Conservation (phyloP, 257 asterid species). For the Phtheirospermum japonicum region DNA sequence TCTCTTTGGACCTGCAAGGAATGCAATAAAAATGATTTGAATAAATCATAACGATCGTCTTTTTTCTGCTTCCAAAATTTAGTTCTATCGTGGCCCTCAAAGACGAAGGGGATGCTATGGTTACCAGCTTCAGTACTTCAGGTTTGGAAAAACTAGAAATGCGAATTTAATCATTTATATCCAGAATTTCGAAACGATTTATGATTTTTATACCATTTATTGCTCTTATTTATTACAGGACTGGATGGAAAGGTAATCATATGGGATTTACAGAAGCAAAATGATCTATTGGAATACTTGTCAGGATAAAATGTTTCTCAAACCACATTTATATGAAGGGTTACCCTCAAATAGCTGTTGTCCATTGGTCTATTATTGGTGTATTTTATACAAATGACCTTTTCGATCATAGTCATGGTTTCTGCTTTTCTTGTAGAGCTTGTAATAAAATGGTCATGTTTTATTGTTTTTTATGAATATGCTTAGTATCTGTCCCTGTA, state of each 20-base stretch:
- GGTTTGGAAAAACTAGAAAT: conserved; percentile 42
- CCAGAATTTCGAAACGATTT: not conserved
- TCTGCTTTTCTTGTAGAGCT: not conserved
- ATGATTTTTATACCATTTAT: not conserved
- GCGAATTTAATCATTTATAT: not conserved
- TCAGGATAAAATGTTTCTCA: conserved; percentile 14
- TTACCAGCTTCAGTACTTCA: conserved; percentile 82
- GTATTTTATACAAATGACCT: not conserved
- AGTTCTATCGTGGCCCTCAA: conserved; percentile 71
- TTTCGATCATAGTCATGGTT: not conserved
- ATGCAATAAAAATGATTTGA: not conserved
- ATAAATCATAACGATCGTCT: conserved; percentile 1
- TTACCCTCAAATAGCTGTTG: not conserved
- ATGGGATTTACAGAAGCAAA: conserved; percentile 74
- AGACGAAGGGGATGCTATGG: conserved; percentile 42
- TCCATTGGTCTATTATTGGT: not conserved
- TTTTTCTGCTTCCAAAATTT: conserved; percentile 27
- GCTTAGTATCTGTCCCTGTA: not conserved
- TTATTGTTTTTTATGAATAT: not conserved
- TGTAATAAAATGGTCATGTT: not conserved
- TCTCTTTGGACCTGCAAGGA: not conserved
- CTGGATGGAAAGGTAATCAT: conserved; percentile 77
- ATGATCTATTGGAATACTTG: conserved; percentile 59
- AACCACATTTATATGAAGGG: not conserved
- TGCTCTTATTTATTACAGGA: conserved; percentile 35